phyloP scores from a whole-genome alignment of 2,329 filamentous ascomycete species.

The Chaetomium olivaceum region DNA sequence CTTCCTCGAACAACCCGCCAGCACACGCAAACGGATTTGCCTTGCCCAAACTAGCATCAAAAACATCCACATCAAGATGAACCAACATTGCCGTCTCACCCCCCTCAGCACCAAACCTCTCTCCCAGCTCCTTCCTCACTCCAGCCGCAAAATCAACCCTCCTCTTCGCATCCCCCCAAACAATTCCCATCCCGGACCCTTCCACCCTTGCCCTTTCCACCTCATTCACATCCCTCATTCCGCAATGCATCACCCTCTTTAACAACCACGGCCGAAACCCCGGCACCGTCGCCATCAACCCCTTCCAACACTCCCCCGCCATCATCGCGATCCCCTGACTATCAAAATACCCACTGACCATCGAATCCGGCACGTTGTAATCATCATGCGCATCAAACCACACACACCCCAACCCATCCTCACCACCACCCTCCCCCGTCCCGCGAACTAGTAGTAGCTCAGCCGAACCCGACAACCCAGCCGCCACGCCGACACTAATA shows the following conservation, averaged over 20 bases:
- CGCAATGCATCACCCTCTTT: slow-evolving; percentile 31
- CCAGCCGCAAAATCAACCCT: slow-evolving; percentile 13
- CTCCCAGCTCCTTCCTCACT: slow-evolving; percentile 6
- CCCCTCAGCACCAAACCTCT: background rate
- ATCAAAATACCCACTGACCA: slow-evolving; percentile 42
- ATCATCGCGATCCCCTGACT: slow-evolving; percentile 42
- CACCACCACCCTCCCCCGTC: no score
- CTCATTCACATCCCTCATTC: slow-evolving; percentile 36
- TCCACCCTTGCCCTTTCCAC: slow-evolving; percentile 38
- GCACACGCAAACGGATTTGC: slow-evolving; percentile 20
- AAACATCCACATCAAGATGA: slow-evolving; percentile 23
- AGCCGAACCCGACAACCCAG: slow-evolving; percentile 35
- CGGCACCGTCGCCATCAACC: slow-evolving; percentile 28
- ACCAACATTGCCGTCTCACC: slow-evolving; percentile 3
- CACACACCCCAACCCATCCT: slow-evolving; percentile 37
- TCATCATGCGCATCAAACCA: slow-evolving; percentile 50
- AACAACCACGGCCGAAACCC: slow-evolving; percentile 29
- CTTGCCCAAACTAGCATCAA: slow-evolving; percentile 20
- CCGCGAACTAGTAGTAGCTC: background rate
- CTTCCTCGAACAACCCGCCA: slow-evolving; percentile 15
- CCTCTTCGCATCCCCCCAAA: slow-evolving; percentile 25
- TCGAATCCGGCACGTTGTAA: slow-evolving; percentile 40
- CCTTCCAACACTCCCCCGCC: slow-evolving; percentile 36
- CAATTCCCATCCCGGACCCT: slow-evolving; percentile 35
- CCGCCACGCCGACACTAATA: slow-evolving; percentile 40